Evolutionary conservation across 1,284 basidiomycete species (phyloP), one percentile per base, ranked within the genome.

Genomic region (Cryptococcus maquisensis): DNA sequence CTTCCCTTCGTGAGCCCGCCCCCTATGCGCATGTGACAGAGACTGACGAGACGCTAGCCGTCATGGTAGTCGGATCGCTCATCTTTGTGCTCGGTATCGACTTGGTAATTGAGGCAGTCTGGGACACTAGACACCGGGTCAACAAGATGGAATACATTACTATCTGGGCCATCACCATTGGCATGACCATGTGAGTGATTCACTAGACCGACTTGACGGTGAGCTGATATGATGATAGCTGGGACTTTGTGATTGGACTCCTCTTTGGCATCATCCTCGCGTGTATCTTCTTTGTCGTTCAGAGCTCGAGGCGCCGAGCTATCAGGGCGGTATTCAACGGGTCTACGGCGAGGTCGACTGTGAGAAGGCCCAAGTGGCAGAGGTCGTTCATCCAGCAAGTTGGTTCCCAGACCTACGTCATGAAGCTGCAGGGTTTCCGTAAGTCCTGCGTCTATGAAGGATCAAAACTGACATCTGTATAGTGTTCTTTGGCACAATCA

Each of bases 1-100:
- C 88, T 10, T 93, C 82, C 67, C 86, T 97, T 49, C 93, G 89
- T 92, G 69, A 68, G 87, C 83, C n/a, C 2, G 6, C 21, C 0
- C 7, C 15, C 23, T 21, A 23, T 10, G 21, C 7, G 9, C 37
- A 56, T 56, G 48, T 47, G 32, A 26, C 37, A 18, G 16, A 3
- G 28, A 13, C 57, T 55, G 39, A 57, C 26, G n/a, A 12, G 20
- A 16, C 49, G 3, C 6, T 61, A 91, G 89, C 90, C 55, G 85
- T 94, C 40, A 86, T 90, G 82, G 85, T 93, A 4, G 90, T 94
- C 16, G 88, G 88, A 0, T 87, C 94, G 2, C 81, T 98, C 55
- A 98, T 98, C 67, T 95, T 93, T 64, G 91, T 97, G 10, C 82
- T 98, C 23, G 95, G 95, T 0, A 84, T 98, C 57, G 95, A 98